A percentile compares a stretch with the other conserved stretches of the same genome.
Evolutionary conservation across 192 early-diverging fungal genomes (phyloP).

Genomic region (Coemansia reversa): DNA sequence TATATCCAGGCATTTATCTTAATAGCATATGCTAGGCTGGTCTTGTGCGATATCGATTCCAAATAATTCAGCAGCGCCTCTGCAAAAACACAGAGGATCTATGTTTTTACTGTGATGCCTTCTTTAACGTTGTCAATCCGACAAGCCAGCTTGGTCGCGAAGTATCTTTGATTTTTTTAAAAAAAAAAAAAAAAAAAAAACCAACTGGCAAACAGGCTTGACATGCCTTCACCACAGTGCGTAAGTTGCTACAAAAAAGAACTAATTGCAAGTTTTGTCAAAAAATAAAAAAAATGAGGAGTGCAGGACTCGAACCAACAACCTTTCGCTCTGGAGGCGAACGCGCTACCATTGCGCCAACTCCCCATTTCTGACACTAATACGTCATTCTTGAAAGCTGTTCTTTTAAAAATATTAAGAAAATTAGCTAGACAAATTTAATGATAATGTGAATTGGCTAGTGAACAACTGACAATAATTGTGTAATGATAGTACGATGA

Average conservation of each 20-base stretch:
- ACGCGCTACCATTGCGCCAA: slow-evolving; percentile 51
- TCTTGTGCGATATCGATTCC: slow-evolving; percentile 35
- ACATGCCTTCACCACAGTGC: background rate
- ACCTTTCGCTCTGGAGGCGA: slow-evolving; percentile 52
- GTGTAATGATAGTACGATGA: too few relatives aligned
- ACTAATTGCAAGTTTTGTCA: background rate
- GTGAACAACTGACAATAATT: too few relatives aligned
- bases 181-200: too few relatives aligned
- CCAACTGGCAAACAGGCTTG: background rate
- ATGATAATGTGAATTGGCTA: too few relatives aligned
- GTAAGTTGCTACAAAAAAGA: too few relatives aligned
- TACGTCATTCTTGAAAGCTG: too few relatives aligned
- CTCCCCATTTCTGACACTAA: slow-evolving; percentile 5
- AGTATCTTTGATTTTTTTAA: slow-evolving; percentile 17
- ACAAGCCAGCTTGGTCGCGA: slow-evolving; percentile 10
- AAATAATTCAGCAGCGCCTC: slow-evolving; percentile 41
- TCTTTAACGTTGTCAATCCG: slow-evolving; percentile 18
- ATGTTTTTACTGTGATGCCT: slow-evolving; percentile 22
- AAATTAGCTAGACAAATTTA: too few relatives aligned
- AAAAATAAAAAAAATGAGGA: slow-evolving; percentile 13
- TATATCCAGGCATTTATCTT: slow-evolving; percentile 45
- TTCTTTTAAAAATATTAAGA: too few relatives aligned
- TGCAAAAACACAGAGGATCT: slow-evolving; percentile 22
- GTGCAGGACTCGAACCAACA: slow-evolving; percentile 50
- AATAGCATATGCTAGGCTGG: slow-evolving; percentile 42